Evolutionary conservation across 495 filamentous ascomycete genomes (phyloP), one percentile per base, ranked within the genome.

Genomic region (Penicillium ochrochloron): DNA sequence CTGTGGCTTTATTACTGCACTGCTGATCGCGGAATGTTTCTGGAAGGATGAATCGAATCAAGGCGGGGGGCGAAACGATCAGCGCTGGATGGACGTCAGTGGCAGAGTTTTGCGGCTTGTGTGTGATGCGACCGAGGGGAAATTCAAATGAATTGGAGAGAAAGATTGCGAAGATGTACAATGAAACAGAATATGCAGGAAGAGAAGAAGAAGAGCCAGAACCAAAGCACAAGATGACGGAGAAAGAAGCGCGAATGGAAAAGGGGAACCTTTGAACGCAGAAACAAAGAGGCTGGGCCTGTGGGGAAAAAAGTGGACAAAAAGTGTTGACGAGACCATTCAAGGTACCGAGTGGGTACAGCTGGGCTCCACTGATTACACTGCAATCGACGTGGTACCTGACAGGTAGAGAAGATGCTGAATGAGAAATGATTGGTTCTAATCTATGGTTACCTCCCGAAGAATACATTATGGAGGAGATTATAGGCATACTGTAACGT

Each of bases 231-330:
- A 12, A 4, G 29, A 25, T 31, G 33, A 50, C 34, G 25, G 33
- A 52, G 58, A 29, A 44, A 44, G 33, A 17, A 48, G 33, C 53
- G 14, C 42, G 23, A 57, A 23, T 39, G 17, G 29, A 54, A 62
- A 71, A 67, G 42, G 58, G 56, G 58, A 61, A 27, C 25, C 25
- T 27, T 27, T 27, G 25, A 59, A 27, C 29, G 23, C 21, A 60
- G 48, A 71, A 71, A 72, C 63, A 68, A 60, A 69, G 68, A 61
- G 68, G 70, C 66, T 71, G 69, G 71, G 64, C 37, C 46, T 64
- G 63, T 71, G 71, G 66, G 66, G 71, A 59, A 62, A 62, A 46
- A 46, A 1, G 51, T n/a, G 27, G 12, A 15, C 5, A 5, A 23
- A 37, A 12, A 34, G 14, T 34, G 15, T 17, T 17, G 51, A 14